Conservation (phyloP, 23 red algal genomes). For the Gracilaria domingensis region DNA sequence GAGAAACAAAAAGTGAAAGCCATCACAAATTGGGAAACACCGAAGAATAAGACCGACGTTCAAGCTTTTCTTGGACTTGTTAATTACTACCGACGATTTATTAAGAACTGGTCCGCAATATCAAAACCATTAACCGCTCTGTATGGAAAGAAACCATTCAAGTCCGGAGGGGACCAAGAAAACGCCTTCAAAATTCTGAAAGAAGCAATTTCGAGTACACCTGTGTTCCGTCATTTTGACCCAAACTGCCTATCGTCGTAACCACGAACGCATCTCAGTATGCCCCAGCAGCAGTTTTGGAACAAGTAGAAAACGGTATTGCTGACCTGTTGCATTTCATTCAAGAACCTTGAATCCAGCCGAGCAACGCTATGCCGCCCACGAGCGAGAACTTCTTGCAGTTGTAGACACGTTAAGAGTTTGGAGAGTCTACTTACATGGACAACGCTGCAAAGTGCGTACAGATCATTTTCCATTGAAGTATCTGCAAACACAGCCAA, state of each 20-base stretch:
- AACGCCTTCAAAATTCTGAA: neutral
- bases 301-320: neutral
- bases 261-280: conserved; percentile 25
- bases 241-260: neutral
- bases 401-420: neutral
- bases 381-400: conserved; percentile 31
- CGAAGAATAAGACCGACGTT: conserved; percentile 12
- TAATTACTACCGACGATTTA: conserved; percentile 54
- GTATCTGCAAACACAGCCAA: neutral
- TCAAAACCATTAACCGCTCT: conserved; percentile 17
- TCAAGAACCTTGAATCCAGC: conserved; percentile 14
- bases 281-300: conserved; percentile 15
- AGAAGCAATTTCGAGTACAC: conserved; percentile 1
- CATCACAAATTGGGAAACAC: neutral
- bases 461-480: conserved; percentile 25
- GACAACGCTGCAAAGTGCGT: neutral
- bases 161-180: conserved; percentile 5
- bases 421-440: conserved; percentile 29
- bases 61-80: conserved; percentile 47
- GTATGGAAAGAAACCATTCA: neutral
- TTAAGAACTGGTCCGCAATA: conserved; percentile 19
- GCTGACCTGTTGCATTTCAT: conserved; percentile 20
- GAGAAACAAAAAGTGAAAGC: neutral
- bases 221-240: conserved; percentile 23
- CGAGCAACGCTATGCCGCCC: conserved; percentile 19